Evolutionary conservation across 768 basidiomycete genomes (phyloP).

Genomic region (Gelatoporia subvermispora): DNA sequence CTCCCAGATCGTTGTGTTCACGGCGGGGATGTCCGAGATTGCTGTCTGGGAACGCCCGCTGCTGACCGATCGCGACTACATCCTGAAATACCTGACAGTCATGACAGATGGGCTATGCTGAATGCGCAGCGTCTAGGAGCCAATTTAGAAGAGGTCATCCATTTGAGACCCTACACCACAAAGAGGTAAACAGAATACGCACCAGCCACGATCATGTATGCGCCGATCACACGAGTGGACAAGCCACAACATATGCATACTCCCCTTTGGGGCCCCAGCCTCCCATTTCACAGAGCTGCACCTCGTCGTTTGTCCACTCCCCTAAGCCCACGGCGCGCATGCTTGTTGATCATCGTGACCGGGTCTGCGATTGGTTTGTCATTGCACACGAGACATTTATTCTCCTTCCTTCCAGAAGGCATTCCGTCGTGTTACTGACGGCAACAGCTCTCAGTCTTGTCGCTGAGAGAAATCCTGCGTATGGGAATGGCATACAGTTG

Average conservation of each 20-base stretch:
- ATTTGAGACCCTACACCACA: too few species aligned
- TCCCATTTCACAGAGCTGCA: slow-evolving; percentile 71
- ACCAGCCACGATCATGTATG: too few species aligned
- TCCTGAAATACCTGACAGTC: too few species aligned
- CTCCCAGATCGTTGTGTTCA: too few species aligned
- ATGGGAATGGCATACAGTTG: slow-evolving; percentile 38
- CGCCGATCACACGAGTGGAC: neutral
- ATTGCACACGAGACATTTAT: neutral
- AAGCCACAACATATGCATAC: slow-evolving; percentile 39
- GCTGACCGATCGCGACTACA: too few species aligned
- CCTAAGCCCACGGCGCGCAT: slow-evolving; percentile 43
- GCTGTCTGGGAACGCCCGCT: too few species aligned
- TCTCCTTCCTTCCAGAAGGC: neutral
- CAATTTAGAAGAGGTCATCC: too few species aligned
- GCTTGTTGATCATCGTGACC: neutral
- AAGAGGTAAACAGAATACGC: too few species aligned
- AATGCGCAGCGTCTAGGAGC: too few species aligned
- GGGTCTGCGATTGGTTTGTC: neutral
- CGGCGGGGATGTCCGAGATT: too few species aligned
- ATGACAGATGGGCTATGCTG: too few species aligned
- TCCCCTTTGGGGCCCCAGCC: slow-evolving; percentile 58
- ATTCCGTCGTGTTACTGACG: neutral
- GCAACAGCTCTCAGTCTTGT: slow-evolving; percentile 14
- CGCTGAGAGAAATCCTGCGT: slow-evolving; percentile 30
- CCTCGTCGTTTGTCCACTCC: slow-evolving; percentile 44